Evolutionary conservation across 208 protist species (phyloP).

Genomic region (Trypanosoma boissoni): DNA sequence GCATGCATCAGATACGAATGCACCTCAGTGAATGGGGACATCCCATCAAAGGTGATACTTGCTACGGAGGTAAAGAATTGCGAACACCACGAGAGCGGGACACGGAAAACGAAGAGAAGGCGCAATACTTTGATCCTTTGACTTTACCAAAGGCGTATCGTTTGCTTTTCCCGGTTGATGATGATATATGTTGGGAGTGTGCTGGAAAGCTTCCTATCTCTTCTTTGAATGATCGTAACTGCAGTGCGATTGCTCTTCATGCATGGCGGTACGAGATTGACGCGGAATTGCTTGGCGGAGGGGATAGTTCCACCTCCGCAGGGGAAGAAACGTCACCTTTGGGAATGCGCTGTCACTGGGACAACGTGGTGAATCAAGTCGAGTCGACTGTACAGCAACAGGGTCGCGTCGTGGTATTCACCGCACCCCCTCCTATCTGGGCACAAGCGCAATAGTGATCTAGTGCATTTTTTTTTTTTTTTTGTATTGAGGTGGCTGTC

Average conservation of each 20-base stretch:
- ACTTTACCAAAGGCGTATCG: constrained; percentile 18
- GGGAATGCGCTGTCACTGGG: constrained; percentile 1
- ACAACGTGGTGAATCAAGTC: not conserved
- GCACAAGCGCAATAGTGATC: constrained; percentile 4
- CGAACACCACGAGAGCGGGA: not conserved
- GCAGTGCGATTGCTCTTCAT: constrained; percentile 52
- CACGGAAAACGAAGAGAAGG: not conserved
- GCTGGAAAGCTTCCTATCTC: constrained; percentile 43
- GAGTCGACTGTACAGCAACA: constrained; percentile 14
- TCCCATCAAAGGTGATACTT: constrained; percentile 83
- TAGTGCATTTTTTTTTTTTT: constrained; percentile 1
- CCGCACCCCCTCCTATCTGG: constrained; percentile 29
- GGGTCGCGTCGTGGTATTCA: constrained; percentile 29
- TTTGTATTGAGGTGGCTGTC: no score
- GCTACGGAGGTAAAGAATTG: constrained; percentile 16
- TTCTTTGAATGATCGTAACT: constrained; percentile 30
- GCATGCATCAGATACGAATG: constrained; percentile 90
- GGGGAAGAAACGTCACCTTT: not conserved
- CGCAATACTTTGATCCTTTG: constrained; percentile 8
- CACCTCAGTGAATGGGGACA: constrained; percentile 72
- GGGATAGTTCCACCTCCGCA: not conserved
- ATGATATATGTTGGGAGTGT: constrained; percentile 78
- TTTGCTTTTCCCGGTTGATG: constrained; percentile 12
- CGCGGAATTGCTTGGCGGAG: constrained; percentile 24
- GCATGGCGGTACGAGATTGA: constrained; percentile 68